Conservation (phyloP, 305 asterid genomes). For the Solanum aculeatissimum region DNA sequence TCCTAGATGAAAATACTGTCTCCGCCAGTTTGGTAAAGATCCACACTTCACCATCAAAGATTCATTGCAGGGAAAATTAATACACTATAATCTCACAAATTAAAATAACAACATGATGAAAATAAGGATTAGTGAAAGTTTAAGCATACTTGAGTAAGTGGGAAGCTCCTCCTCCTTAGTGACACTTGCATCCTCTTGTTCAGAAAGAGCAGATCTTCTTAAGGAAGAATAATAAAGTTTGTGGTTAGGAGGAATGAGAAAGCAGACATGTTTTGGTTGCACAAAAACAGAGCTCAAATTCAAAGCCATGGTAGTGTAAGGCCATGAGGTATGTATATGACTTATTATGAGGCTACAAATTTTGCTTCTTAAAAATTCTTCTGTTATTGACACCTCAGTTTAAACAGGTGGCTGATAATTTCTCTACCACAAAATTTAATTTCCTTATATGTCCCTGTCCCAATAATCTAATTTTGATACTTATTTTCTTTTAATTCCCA, state of each 20-base stretch:
- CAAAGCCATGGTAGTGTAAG: slow-evolving; percentile 48
- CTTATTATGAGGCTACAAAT: slow-evolving; percentile 7
- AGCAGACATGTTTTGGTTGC: slow-evolving; percentile 20
- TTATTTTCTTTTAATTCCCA: not conserved
- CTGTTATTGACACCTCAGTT: slow-evolving; percentile 31
- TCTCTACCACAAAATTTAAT: slow-evolving; percentile 41
- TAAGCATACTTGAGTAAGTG: slow-evolving; percentile 30
- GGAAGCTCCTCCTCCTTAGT: slow-evolving; percentile 30
- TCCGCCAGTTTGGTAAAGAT: not conserved
- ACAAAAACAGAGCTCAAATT: slow-evolving; percentile 37
- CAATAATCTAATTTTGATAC: not conserved
- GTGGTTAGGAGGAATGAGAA: slow-evolving; percentile 18
- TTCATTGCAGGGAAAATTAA: not conserved
- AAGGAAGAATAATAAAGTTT: slow-evolving; percentile 19
- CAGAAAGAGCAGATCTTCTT: slow-evolving; percentile 46
- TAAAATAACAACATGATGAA: not conserved
- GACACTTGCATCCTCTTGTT: slow-evolving; percentile 48
- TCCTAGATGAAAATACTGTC: too few relatives aligned
- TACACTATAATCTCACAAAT: not conserved
- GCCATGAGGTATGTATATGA: slow-evolving; percentile 3
- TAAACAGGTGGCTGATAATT: slow-evolving; percentile 29
- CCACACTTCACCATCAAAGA: not conserved
- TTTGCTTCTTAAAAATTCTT: slow-evolving; percentile 4
- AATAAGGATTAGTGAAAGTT: not conserved
- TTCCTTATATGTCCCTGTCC: not conserved